Evolutionary conservation across 305 asterid genomes (phyloP), one percentile per base, ranked within the genome.

Genomic region (Fraxinus albicans): DNA sequence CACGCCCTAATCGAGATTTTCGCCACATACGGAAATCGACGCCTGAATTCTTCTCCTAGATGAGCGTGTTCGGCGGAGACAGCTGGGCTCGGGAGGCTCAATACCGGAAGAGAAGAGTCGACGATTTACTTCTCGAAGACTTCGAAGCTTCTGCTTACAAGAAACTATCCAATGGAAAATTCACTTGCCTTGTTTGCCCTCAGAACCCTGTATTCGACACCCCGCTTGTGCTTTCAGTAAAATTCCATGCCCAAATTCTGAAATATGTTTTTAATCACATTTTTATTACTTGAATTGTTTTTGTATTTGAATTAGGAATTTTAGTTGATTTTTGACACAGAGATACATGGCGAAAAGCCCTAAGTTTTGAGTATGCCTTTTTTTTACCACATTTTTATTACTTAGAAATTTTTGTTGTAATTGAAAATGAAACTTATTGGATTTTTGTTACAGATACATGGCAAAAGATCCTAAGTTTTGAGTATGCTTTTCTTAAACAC

Each of bases 51-150:
- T 38, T 63, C 77, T 36, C 74, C 55, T 12, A 27, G 88, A 94
- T 94, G 98, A 91, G 97, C 80, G 95, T 89, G 79, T 91, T 53
- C 85, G 95, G 98, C 84, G 97, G 94, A 83, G 98, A 92, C 75
- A 90, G 92, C 85, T 92, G 94, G 95, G 94, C 81, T 40, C 89
- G 93, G 1, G 97, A 92, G 84, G 94, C 93, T 73, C 93, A 89
- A 35, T 73, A 84, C 85, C 82, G 93, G 82, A 92, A 94, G 88
- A 88, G 97, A 89, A 90, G 91, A 80, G 88, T 92, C 38, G 94
- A 91, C 35, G 95, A 94, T 78, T 80, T 94, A 76, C 25, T 92
- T 19, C 77, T 84, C n/a, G 93, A 92, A 69, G 88, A 86, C 88
- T 65, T 90, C 73, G 88, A 87, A 73, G 74, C 90, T 80, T 87